phyloP scores from a whole-genome alignment of 352 stramenopile species.

The Phytophthora aleatoria region DNA sequence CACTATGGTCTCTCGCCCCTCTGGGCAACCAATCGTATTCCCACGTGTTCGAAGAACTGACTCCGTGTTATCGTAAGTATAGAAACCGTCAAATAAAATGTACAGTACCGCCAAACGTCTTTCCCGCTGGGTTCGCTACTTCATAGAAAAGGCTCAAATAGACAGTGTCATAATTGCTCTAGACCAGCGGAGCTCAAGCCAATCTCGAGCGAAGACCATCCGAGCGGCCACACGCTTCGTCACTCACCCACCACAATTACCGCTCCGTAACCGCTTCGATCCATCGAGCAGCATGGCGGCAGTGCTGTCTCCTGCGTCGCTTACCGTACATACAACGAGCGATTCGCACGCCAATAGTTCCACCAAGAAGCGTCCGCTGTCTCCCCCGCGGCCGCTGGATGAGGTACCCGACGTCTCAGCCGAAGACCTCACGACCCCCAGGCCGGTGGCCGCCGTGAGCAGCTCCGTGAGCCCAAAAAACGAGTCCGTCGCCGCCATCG shows the following conservation, averaged over 20 bases:
- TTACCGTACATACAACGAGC: slow-evolving; percentile 24
- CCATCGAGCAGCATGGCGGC: slow-evolving; percentile 30
- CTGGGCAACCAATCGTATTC: slow-evolving; percentile 14
- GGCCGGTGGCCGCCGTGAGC: background rate
- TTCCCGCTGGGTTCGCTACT: slow-evolving; percentile 16
- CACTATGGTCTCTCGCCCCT: slow-evolving; percentile 1
- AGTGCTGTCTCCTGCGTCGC: slow-evolving; percentile 23
- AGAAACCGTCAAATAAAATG: slow-evolving; percentile 20
- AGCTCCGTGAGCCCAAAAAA: slow-evolving; percentile 25
- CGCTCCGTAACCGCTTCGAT: background rate
- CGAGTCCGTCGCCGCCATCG: slow-evolving; percentile 30
- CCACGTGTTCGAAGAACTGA: slow-evolving; percentile 7
- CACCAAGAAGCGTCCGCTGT: slow-evolving; percentile 39
- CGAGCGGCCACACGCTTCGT: slow-evolving; percentile 10
- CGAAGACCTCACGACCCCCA: slow-evolving; percentile 39
- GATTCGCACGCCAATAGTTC: slow-evolving; percentile 5
- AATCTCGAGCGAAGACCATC: slow-evolving; percentile 14
- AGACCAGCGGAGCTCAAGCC: slow-evolving; percentile 18
- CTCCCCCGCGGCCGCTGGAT: slow-evolving; percentile 26
- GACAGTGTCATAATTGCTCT: slow-evolving; percentile 20
- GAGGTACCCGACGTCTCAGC: slow-evolving; percentile 22
- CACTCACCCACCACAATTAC: slow-evolving; percentile 23
- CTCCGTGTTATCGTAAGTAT: slow-evolving; percentile 14
- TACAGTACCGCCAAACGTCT: slow-evolving; percentile 3
- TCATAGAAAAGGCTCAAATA: slow-evolving; percentile 27